Conservation (phyloP, 352 stramenopile genomes). For the Pythium vanterpoolii region DNA sequence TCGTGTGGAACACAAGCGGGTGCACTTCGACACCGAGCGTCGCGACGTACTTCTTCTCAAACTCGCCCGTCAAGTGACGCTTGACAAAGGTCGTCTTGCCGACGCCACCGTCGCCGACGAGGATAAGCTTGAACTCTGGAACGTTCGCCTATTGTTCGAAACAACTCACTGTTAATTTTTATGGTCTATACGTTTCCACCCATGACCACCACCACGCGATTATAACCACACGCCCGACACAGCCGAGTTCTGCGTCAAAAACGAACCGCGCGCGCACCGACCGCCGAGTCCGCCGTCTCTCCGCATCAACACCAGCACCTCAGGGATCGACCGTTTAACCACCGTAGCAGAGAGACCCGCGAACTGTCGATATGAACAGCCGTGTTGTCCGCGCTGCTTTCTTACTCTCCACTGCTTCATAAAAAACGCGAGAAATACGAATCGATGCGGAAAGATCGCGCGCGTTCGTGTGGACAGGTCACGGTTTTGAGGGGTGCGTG, state of each 20-base stretch:
- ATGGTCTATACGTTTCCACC: neutral
- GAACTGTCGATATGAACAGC: neutral
- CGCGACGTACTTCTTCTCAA: conserved; percentile 99
- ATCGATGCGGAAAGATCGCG: neutral
- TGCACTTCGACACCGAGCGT: conserved; percentile 99
- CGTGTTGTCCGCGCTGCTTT: neutral
- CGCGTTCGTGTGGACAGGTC: neutral
- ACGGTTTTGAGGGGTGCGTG: neutral
- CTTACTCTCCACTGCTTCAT: neutral
- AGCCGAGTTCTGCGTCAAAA: conserved; percentile 8
- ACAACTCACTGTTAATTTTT: neutral
- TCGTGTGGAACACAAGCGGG: conserved; percentile 99
- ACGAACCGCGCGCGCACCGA: neutral
- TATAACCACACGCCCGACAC: neutral
- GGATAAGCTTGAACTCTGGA: conserved; percentile 99
- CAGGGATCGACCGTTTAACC: neutral
- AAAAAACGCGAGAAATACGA: neutral
- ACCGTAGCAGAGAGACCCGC: neutral
- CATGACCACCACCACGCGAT: neutral
- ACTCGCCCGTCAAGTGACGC: conserved; percentile 99
- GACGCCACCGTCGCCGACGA: conserved; percentile 99
- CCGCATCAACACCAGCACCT: neutral
- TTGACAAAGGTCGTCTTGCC: conserved; percentile 99
- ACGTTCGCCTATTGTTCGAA: conserved; percentile 56
- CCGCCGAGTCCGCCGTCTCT: neutral